Evolutionary conservation across 805 yeast genomes (phyloP).

Genomic region (Helenozyma rhizophorensis): DNA sequence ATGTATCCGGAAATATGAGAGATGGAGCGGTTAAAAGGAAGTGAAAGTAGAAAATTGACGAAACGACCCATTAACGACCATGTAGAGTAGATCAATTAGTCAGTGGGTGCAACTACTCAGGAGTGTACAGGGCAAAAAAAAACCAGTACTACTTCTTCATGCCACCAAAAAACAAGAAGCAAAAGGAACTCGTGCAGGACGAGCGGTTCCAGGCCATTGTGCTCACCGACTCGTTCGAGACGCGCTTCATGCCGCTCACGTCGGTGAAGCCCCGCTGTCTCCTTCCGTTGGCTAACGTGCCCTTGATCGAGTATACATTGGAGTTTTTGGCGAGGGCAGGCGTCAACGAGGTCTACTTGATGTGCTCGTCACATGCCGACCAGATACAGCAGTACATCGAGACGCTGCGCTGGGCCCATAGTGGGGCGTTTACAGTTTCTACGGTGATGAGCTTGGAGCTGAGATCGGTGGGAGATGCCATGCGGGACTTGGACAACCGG

Average conservation of each 20-base stretch:
- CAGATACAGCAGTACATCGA: conserved; percentile 81
- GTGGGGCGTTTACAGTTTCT: conserved; percentile 76
- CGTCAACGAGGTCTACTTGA: conserved; percentile 82
- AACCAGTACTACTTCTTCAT: conserved; percentile 12
- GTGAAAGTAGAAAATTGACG: too few species aligned
- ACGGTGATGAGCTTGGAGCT: conserved; percentile 83
- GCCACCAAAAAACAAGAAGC: conserved; percentile 49
- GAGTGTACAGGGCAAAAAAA: too few species aligned
- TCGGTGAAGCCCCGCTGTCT: conserved; percentile 84
- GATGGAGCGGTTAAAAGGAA: too few species aligned
- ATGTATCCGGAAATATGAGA: too few species aligned
- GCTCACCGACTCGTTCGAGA: conserved; percentile 88
- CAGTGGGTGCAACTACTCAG: too few species aligned
- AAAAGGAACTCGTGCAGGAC: conserved; percentile 58
- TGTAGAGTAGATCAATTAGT: too few species aligned
- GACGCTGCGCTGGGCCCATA: conserved; percentile 62
- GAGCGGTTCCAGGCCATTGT: conserved; percentile 90
- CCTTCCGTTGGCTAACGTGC: conserved; percentile 87
- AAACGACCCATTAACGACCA: too few species aligned
- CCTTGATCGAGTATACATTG: conserved; percentile 88
- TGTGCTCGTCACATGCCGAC: conserved; percentile 89
- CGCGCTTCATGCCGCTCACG: conserved; percentile 90
- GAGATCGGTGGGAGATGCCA: conserved; percentile 92
- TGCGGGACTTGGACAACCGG: conserved; percentile 90
- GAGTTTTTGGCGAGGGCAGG: conserved; percentile 91